A percentile compares a stretch with the other conserved stretches of the same genome.
phyloP scores from a whole-genome alignment of 129 eudicot species.

The Centrapalus pauciflorus region DNA sequence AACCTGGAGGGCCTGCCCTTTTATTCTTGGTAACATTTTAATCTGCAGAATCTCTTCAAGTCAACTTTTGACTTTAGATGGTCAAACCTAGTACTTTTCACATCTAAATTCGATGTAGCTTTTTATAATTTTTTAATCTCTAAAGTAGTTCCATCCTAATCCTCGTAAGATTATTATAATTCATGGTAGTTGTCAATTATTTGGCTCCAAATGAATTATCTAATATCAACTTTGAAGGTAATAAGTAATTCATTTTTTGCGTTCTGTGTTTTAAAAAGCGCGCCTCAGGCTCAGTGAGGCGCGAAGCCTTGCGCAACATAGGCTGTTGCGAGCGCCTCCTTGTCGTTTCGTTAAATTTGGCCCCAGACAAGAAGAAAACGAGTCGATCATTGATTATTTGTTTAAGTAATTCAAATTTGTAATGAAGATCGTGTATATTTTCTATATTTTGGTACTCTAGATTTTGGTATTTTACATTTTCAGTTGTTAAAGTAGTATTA shows the following conservation, averaged over 20 bases:
- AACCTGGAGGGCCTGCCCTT: conserved; percentile 69
- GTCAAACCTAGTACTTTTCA: conserved; percentile 14
- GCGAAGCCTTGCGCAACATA: too few relatives aligned
- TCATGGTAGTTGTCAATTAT: background rate
- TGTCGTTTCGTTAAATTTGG: too few relatives aligned
- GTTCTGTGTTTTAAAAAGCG: too few relatives aligned
- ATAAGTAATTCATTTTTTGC: conserved; percentile 7
- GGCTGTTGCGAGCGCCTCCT: too few relatives aligned
- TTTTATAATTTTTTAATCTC: background rate
- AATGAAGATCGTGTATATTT: too few relatives aligned
- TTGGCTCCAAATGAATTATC: background rate
- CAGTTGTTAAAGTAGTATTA: too few relatives aligned
- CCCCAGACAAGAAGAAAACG: too few relatives aligned
- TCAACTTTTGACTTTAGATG: conserved; percentile 12
- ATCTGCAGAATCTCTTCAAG: background rate
- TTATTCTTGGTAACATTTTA: conserved; percentile 41
- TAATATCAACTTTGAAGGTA: background rate
- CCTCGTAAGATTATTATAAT: background rate
- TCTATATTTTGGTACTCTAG: too few relatives aligned
- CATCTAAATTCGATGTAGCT: background rate
- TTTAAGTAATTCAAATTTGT: too few relatives aligned
- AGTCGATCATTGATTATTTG: too few relatives aligned
- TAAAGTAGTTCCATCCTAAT: background rate
- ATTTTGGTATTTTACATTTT: too few relatives aligned
- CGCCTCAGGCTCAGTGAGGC: too few relatives aligned